A percentile compares a stretch with the other conserved stretches of the same genome.
These are phyloP conservation scores for Lactarius evosmus DNA, from an alignment of 768 basidiomycete species.

Conservation along the genomic window DNA sequence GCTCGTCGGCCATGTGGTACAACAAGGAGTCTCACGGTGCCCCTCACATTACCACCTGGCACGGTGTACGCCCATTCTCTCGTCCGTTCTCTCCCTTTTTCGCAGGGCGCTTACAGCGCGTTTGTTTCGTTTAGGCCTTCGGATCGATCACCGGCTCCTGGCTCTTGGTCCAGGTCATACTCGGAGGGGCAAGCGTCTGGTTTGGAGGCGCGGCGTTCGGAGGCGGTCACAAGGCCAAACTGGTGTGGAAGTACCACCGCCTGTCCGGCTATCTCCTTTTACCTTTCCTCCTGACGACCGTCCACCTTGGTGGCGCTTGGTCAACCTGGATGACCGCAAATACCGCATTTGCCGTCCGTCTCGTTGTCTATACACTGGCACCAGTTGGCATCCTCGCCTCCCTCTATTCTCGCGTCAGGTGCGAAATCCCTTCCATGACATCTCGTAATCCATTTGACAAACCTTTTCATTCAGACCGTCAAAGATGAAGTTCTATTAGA, in stretches of 20 bases:
- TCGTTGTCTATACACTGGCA: constrained; percentile 31
- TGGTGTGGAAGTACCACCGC: constrained; percentile 82
- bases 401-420: constrained; percentile 33
- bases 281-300: constrained; percentile 55
- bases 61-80: constrained; percentile 50
- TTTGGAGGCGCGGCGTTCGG: constrained; percentile 66
- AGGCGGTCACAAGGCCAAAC: constrained; percentile 66
- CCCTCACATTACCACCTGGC: constrained; percentile 70
- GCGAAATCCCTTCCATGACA: background rate
- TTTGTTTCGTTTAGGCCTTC: constrained; percentile 47
- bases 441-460: background rate
- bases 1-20: constrained; percentile 57
- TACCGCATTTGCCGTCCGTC: constrained; percentile 34
- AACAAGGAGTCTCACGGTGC: constrained; percentile 54
- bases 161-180: constrained; percentile 54
- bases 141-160: constrained; percentile 62
- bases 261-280: constrained; percentile 73
- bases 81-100: background rate
- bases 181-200: constrained; percentile 81
- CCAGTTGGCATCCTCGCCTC: constrained; percentile 33
- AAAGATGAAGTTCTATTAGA: constrained; percentile 22
- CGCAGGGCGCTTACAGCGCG: constrained; percentile 3
- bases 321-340: constrained; percentile 54
- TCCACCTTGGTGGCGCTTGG: constrained; percentile 67
- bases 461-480: constrained; percentile 11